Percentiles rank a stretch among this genome's conserved stretches.
phyloP scores from a whole-genome alignment of 257 asterid species.

The Ligustrum vulgare region DNA sequence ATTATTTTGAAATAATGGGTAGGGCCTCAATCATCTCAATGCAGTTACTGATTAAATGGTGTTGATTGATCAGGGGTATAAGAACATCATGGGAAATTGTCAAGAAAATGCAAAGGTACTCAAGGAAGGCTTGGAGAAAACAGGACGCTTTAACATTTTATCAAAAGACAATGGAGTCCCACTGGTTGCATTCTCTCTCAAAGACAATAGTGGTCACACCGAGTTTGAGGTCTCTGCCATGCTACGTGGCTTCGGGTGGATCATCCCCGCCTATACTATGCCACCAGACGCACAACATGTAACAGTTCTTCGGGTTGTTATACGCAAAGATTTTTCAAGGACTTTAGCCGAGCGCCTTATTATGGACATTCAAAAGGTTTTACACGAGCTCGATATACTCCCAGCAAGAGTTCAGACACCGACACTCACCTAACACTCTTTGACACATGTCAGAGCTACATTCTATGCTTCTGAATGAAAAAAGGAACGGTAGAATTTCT shows the following conservation, averaged over 20 bases:
- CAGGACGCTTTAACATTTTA: conserved; percentile 67
- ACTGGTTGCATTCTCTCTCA: conserved; percentile 78
- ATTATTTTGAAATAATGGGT: too few relatives aligned
- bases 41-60: neutral
- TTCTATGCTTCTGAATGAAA: too few relatives aligned
- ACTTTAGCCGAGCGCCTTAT: conserved; percentile 87
- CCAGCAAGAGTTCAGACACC: conserved; percentile 79
- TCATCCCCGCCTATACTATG: conserved; percentile 91
- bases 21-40: conserved; percentile 1
- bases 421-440: too few relatives aligned
- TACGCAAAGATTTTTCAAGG: conserved; percentile 81
- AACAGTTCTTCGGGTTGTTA: conserved; percentile 75
- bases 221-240: conserved; percentile 73
- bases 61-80: conserved; percentile 55
- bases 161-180: conserved; percentile 91
- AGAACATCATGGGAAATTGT: conserved; percentile 77
- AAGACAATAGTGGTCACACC: conserved; percentile 65
- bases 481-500: too few relatives aligned
- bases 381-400: conserved; percentile 70
- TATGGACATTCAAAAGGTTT: conserved; percentile 54
- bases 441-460: too few relatives aligned
- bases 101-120: conserved; percentile 77
- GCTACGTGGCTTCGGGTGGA: conserved; percentile 84
- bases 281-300: conserved; percentile 81
- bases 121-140: conserved; percentile 60